Conservation (phyloP, 2,329 filamentous ascomycete species). For the Xylariaceae sp. region DNA sequence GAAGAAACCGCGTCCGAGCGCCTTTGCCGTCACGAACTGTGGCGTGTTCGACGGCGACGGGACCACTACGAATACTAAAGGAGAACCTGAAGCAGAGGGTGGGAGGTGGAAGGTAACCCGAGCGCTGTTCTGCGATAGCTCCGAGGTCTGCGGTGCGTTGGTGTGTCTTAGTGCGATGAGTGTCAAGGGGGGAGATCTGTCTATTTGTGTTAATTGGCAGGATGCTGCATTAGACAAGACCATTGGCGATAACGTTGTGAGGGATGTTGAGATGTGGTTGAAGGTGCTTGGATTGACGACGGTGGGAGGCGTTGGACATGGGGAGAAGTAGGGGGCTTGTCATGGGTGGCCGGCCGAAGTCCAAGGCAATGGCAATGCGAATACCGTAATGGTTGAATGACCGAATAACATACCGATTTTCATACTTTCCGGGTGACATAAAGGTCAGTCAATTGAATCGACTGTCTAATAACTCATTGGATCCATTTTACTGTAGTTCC, state of each 20-base stretch:
- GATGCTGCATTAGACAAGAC: constrained; percentile 19
- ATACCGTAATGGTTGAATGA: too few species aligned
- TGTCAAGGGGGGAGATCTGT: constrained; percentile 16
- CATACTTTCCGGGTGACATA: too few species aligned
- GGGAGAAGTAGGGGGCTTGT: not conserved
- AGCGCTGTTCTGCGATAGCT: constrained; percentile 18
- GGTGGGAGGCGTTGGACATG: not conserved
- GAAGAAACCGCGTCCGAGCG: constrained; percentile 26
- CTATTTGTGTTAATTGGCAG: constrained; percentile 21
- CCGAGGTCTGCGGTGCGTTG: constrained; percentile 19
- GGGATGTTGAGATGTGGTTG: constrained; percentile 21
- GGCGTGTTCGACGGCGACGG: constrained; percentile 29
- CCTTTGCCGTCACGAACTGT: constrained; percentile 35
- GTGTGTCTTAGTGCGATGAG: constrained; percentile 16
- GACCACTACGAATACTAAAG: not conserved
- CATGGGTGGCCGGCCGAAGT: not conserved
- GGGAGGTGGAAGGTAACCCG: constrained; percentile 16
- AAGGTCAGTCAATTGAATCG: not conserved
- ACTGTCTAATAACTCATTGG: too few species aligned
- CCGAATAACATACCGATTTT: too few species aligned
- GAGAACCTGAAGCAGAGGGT: not conserved
- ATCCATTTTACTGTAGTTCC: too few species aligned
- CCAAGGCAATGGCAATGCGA: not conserved
- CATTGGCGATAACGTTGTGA: constrained; percentile 18
- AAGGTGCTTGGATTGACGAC: constrained; percentile 3